Evolutionary conservation across 257 asterid species (phyloP), one percentile per base, ranked within the genome.

Genomic region (Linaria vulgaris): DNA sequence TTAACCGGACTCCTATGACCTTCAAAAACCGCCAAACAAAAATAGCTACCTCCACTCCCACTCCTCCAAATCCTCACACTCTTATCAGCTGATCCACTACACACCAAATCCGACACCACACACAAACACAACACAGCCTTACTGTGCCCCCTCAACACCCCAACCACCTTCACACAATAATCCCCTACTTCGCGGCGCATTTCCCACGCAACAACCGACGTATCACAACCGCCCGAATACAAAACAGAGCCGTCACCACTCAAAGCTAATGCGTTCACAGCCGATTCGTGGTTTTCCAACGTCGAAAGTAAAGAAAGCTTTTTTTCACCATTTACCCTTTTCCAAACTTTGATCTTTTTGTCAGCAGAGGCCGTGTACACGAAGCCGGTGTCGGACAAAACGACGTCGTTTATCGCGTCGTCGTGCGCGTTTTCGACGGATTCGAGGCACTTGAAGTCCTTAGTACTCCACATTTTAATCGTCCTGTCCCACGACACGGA

Each of bases 401-500:
- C 89, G 13, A 91, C 82, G 20, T 89, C 86, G 64, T 85, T 91
- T 30, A 90, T 76, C 0, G 97, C 97, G 58, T 86, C 95, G 61
- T 79, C 81, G 38, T 91, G 97, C 1, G 96, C 97, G 52, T 79
- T 76, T 64, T 72, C 77, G 0, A 85, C 62, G 1, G 97, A 91
- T 66, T 85, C 91, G 11, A 85, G 31, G 62, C 96, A 88, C 68
- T 75, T 75, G 79, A 79, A 85, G 41, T 88, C 91, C 5, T 87
- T 76, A 4, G 88, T 82, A 15, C 85, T 61, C 97, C 97, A 91
- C 7, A 88, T 69, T 55, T 91, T 91, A 16, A 91, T 54, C n/a
- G 85, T 80, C 23, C 94, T 61, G n/a, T 91, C 97, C 97, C 97
- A 91, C 0, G 97, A 91, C 2, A 72, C 95, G 0, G 97, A 91